A percentile compares a stretch with the other conserved stretches of the same genome.
phyloP scores from a whole-genome alignment of 768 basidiomycete genomes.

The Kwoniella pini region DNA sequence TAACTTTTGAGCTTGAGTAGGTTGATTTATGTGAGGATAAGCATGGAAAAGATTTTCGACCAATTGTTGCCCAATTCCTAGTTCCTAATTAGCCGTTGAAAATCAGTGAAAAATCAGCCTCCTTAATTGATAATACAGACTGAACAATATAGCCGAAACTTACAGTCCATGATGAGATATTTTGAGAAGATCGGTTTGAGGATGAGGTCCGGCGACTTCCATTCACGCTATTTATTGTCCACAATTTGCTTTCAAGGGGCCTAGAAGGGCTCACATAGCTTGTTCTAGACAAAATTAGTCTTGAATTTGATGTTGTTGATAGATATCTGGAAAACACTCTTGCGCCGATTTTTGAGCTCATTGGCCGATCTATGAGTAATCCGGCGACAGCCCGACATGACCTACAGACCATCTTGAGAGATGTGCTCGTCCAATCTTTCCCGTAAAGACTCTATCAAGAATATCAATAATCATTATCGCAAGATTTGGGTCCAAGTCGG shows the following conservation, averaged over 20 bases:
- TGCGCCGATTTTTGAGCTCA: constrained; percentile 2
- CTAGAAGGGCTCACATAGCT: no score
- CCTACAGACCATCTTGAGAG: background rate
- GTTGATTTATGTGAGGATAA: constrained; percentile 22
- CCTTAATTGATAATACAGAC: no score
- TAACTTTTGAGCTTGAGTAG: constrained; percentile 24
- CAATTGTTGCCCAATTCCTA: background rate
- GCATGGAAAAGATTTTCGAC: background rate
- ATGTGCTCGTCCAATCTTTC: background rate
- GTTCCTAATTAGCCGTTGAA: no score
- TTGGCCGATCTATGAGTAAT: background rate
- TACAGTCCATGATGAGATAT: background rate
- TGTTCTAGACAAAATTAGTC: no score
- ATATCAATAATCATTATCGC: no score
- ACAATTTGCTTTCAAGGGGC: background rate
- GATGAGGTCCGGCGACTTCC: no score
- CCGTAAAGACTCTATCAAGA: background rate
- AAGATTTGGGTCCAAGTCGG: no score
- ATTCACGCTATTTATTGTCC: no score
- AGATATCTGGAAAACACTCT: constrained; percentile 6
- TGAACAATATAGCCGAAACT: no score
- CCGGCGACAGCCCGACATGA: background rate
- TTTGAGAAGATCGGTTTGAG: background rate
- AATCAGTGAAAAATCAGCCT: no score
- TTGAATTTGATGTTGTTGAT: background rate